A percentile compares a stretch with the other conserved stretches of the same genome.
Conservation (phyloP, 2,329 filamentous ascomycete species). For the Thielaviopsis euricoi region DNA sequence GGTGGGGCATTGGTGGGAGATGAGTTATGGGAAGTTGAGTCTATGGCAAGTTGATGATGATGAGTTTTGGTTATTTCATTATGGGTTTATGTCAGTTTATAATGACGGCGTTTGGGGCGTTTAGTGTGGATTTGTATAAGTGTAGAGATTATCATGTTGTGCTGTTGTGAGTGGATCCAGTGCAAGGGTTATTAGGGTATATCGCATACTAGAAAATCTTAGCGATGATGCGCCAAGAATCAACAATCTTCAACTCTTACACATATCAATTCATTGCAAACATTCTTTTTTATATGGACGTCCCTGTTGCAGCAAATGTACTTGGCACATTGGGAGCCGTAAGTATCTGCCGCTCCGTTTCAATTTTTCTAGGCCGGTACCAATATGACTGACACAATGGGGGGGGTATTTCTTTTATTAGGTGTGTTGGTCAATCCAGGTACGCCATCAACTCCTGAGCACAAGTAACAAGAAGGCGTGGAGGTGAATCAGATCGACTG, state of each 20-base stretch:
- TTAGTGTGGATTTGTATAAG: no score
- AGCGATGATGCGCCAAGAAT: no score
- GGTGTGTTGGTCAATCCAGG: constrained; percentile 50
- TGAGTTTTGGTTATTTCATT: no score
- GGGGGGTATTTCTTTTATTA: constrained; percentile 13
- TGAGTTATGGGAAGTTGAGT: no score
- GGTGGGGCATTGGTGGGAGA: no score
- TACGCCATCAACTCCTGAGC: constrained; percentile 16
- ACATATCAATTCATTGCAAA: not conserved
- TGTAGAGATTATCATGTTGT: no score
- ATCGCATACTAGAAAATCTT: no score
- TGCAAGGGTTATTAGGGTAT: no score
- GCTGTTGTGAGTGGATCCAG: not conserved
- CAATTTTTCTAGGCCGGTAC: not conserved
- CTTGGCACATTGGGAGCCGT: constrained; percentile 44
- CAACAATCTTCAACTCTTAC: no score
- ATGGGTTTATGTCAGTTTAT: no score
- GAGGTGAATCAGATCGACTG: not conserved
- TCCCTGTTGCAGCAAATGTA: constrained; percentile 37
- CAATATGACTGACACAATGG: not conserved
- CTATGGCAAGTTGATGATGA: no score
- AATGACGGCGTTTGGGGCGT: no score
- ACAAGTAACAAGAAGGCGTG: not conserved
- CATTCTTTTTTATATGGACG: constrained; percentile 28
- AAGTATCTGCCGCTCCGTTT: constrained; percentile 13